phyloP scores from a whole-genome alignment of 257 asterid genomes.

The Nicotiana noctiflora region DNA sequence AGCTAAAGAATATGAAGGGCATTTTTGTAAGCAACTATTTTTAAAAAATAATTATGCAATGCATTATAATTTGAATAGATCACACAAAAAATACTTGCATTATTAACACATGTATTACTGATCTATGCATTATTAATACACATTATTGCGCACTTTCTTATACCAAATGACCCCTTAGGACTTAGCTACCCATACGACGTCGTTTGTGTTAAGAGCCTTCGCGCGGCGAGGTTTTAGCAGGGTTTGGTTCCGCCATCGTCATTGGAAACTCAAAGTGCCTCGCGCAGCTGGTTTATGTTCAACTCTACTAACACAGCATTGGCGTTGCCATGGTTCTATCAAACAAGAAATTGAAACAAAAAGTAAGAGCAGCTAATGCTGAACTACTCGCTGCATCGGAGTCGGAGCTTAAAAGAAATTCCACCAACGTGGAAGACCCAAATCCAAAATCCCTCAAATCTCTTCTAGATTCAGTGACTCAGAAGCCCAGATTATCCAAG shows the following conservation, averaged over 20 bases:
- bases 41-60: too few relatives aligned
- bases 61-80: too few relatives aligned
- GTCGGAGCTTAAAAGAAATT: conserved; percentile 14
- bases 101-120: too few relatives aligned
- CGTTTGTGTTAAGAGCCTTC: not conserved
- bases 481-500: conserved; percentile 36
- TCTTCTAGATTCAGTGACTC: conserved; percentile 13
- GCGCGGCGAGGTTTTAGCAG: not conserved
- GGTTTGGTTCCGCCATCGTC: not conserved
- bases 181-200: not conserved
- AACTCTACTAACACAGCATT: not conserved
- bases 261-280: not conserved
- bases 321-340: conserved; percentile 48
- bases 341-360: conserved; percentile 76
- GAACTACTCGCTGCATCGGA: conserved; percentile 39
- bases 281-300: not conserved
- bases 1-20: too few relatives aligned
- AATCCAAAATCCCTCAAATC: conserved; percentile 15
- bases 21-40: too few relatives aligned
- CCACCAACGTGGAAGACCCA: conserved; percentile 8
- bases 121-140: too few relatives aligned
- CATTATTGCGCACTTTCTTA: too few relatives aligned
- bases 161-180: too few relatives aligned
- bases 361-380: conserved; percentile 59
- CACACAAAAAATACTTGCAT: too few relatives aligned